Evolutionary conservation across 2,329 filamentous ascomycete species (phyloP), one percentile per base, ranked within the genome.

Genomic region (Trichophyton equinum): DNA sequence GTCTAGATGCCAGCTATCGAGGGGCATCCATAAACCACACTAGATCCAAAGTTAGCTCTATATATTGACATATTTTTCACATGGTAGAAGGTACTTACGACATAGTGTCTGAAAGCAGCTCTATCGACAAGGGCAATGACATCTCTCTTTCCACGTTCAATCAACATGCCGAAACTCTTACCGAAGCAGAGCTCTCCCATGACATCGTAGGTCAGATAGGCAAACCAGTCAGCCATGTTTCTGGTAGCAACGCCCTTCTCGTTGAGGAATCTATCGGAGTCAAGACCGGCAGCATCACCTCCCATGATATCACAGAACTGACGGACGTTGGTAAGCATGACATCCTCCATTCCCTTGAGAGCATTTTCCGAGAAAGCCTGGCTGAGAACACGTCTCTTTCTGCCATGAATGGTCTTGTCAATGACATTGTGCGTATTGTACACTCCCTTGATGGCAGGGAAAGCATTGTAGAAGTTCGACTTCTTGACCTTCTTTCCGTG

Each of bases 111-210:
- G 57, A 85, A 85, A 0, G 85, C 85, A 25, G 86, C 86, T 27
- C 82, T 80, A 65, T 85, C 84, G 13, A 89, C 83, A 44, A 89
- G 72, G 22, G 83, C 80, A 58, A 88, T 78, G 22, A 86, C 85
- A 64, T 87, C 86, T 30, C 85, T 83, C 80, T 63, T 73, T 60
- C 65, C 73, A 60, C 69, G 75, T 65, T 70, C 67, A 44, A 75
- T 63, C 62, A 80, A 68, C 76, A 80, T 79, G 13, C 63, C 63
- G 27, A 74, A 76, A 42, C 66, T 63, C 55, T 72, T 69, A 3
- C 72, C 71, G 57, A 74, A 73, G 2, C 67, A 66, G 0, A 75
- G 62, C 46, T 74, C 71, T 1, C 71, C 72, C 57, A 75, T 69
- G 36, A 74, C 66, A 59, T 75, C 73, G 58, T 73, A 74, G n/a